phyloP scores from a whole-genome alignment of 768 basidiomycete genomes.

The Rhizopogon roseolus region DNA sequence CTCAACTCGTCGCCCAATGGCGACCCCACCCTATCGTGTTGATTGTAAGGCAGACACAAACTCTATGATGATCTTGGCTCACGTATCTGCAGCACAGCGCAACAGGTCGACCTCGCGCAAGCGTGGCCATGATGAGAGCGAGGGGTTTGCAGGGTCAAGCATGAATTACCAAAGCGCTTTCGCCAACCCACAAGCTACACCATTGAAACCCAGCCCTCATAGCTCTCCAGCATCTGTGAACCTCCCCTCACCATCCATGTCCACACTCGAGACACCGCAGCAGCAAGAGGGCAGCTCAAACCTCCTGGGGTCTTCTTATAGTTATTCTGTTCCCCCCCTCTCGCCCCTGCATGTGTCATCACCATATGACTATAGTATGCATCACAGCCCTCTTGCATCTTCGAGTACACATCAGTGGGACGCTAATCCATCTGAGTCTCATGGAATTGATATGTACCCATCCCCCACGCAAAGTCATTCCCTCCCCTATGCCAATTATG shows the following conservation, averaged over 20 bases:
- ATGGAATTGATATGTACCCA: conserved; percentile 41
- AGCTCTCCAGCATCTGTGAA: conserved; percentile 74
- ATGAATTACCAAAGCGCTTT: conserved; percentile 50
- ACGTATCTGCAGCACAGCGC: conserved; percentile 44
- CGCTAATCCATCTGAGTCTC: conserved; percentile 32
- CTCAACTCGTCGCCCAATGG: conserved; percentile 48
- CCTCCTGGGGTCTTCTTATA: conserved; percentile 40
- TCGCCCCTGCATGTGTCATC: conserved; percentile 50
- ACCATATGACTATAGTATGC: conserved; percentile 49
- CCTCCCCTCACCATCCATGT: conserved; percentile 64
- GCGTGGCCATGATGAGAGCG: conserved; percentile 65
- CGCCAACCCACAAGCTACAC: conserved; percentile 45
- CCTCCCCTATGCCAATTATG: conserved; percentile 42
- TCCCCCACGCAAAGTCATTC: conserved; percentile 29
- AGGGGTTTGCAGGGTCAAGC: conserved; percentile 39
- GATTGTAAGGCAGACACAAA: conserved; percentile 42
- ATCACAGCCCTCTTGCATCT: conserved; percentile 26
- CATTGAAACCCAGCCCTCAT: conserved; percentile 53
- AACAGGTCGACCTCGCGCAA: conserved; percentile 74
- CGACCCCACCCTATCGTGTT: conserved; percentile 61
- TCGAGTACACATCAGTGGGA: conserved; percentile 38
- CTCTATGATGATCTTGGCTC: conserved; percentile 8
- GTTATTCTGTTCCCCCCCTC: conserved; percentile 39
- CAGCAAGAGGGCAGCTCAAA: conserved; percentile 53
- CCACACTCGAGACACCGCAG: conserved; percentile 40